phyloP scores from a whole-genome alignment of 2,329 filamentous ascomycete species.

The Simplicillium sp. region DNA sequence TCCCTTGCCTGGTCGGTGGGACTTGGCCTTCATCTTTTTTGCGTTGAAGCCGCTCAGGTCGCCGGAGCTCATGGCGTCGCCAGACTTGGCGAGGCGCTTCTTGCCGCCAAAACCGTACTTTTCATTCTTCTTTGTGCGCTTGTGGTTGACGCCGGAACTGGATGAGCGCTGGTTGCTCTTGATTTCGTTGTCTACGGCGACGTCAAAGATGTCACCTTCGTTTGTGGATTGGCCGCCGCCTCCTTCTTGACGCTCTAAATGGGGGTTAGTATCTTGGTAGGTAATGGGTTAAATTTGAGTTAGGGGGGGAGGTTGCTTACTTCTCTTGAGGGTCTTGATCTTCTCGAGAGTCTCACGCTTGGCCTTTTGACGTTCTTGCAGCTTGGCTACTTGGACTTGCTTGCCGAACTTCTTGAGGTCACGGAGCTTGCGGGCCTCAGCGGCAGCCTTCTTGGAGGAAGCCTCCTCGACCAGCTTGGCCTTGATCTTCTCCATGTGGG shows the following conservation, averaged over 20 bases:
- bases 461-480: conserved; percentile 88
- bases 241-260: conserved; percentile 76
- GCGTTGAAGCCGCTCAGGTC: conserved; percentile 74
- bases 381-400: conserved; percentile 90
- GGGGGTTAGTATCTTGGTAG: too few species aligned
- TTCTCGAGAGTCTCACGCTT: conserved; percentile 93
- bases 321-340: conserved; percentile 90
- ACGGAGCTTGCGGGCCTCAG: conserved; percentile 82
- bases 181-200: conserved; percentile 66
- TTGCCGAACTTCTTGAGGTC: conserved; percentile 99
- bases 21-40: conserved; percentile 69
- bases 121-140: conserved; percentile 87
- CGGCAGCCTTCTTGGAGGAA: conserved; percentile 80
- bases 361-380: conserved; percentile 86
- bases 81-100: conserved; percentile 86
- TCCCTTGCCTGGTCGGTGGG: conserved; percentile 37
- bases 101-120: conserved; percentile 96
- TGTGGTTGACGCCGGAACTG: conserved; percentile 43
- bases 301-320: conserved; percentile 47
- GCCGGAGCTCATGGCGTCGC: conserved; percentile 72
- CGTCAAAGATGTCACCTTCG: conserved; percentile 85
- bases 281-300: too few species aligned
- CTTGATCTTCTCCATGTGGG: conserved; percentile 97
- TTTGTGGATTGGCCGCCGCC: conserved; percentile 53
- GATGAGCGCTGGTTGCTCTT: conserved; percentile 26